A percentile compares a stretch with the other conserved stretches of the same genome.
Conservation (phyloP, 805 yeast species). For the Wickerhamomyces bovis region DNA sequence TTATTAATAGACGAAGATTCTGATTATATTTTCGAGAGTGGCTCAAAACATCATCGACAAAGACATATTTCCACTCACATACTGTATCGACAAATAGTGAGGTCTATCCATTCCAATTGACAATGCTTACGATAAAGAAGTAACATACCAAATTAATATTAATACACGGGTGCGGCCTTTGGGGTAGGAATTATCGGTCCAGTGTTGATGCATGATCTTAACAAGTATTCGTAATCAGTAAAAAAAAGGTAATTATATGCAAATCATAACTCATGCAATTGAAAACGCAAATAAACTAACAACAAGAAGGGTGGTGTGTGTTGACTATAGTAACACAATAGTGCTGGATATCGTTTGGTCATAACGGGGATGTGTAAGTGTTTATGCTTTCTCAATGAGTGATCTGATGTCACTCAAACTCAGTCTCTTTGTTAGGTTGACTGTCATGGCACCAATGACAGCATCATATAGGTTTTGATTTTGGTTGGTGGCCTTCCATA, state of each 20-base stretch:
- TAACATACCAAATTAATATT: background rate
- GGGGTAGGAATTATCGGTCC: background rate
- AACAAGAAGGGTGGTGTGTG: background rate
- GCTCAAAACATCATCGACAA: too few relatives aligned
- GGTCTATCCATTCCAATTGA: too few relatives aligned
- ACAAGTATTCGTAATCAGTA: background rate
- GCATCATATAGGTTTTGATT: constrained; percentile 26
- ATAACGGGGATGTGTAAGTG: background rate
- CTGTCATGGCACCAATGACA: constrained; percentile 48
- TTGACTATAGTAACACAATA: too few relatives aligned
- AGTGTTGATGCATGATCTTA: background rate
- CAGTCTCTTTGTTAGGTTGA: constrained; percentile 47
- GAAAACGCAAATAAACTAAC: background rate
- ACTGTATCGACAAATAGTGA: too few relatives aligned
- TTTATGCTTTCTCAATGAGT: background rate
- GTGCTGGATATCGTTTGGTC: background rate
- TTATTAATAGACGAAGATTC: too few relatives aligned
- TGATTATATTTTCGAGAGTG: too few relatives aligned
- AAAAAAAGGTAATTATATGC: background rate
- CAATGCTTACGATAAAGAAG: too few relatives aligned
- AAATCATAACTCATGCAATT: background rate
- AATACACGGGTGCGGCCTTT: background rate
- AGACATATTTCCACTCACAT: too few relatives aligned
- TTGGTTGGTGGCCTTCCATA: constrained; percentile 36
- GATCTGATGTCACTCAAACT: constrained; percentile 30